phyloP scores from a whole-genome alignment of 805 yeast species.

The Sugiyamaella americana region DNA sequence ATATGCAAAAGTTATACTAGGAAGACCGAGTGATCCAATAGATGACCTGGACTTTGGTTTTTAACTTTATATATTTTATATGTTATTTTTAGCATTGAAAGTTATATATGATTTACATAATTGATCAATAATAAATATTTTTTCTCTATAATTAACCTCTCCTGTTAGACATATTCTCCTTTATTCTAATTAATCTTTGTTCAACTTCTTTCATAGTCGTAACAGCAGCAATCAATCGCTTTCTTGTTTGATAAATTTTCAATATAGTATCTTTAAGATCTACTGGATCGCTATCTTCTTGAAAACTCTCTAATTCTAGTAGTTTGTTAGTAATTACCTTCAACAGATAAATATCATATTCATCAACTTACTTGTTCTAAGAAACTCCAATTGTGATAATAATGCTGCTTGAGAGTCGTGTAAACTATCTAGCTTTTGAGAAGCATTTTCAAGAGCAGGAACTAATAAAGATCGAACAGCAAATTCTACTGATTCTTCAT shows the following conservation, averaged over 20 bases:
- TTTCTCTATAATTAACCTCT: no score
- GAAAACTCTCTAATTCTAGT: not conserved
- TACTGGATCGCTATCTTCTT: not conserved
- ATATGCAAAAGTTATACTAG: conserved; percentile 21
- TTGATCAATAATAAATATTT: no score
- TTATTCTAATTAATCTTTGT: not conserved
- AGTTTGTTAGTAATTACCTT: not conserved
- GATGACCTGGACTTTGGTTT: conserved; percentile 2
- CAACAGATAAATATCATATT: not conserved
- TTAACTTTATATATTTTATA: no score
- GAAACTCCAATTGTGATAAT: conserved; percentile 16
- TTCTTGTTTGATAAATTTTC: not conserved
- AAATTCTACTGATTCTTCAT: conserved; percentile 9
- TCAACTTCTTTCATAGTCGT: not conserved
- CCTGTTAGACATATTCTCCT: not conserved
- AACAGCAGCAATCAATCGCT: not conserved
- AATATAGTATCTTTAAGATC: not conserved
- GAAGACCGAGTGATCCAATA: conserved; percentile 19
- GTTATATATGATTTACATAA: no score
- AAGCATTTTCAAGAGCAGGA: conserved; percentile 20
- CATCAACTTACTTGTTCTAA: conserved; percentile 15
- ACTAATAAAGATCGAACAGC: conserved; percentile 15
- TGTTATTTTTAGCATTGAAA: no score
- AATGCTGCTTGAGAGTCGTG: conserved; percentile 23
- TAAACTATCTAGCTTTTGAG: conserved; percentile 19